Evolutionary conservation across 305 asterid genomes (phyloP), one percentile per base, ranked within the genome.

Genomic region (Euphrasia arctica): DNA sequence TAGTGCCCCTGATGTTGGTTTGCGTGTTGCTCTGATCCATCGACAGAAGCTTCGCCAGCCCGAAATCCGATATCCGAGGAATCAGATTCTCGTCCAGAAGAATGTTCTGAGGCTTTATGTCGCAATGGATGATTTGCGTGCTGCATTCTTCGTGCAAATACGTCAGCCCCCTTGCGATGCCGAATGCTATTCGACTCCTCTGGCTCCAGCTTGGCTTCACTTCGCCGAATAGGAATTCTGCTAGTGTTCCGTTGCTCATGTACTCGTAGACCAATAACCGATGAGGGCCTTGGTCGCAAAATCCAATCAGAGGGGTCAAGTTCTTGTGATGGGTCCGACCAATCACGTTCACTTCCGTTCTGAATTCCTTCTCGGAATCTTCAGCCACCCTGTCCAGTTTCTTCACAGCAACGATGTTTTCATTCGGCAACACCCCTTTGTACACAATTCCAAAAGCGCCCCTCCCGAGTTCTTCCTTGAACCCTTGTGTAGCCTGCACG

Each of bases 141-240:
- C 57, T 51, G 29, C 57, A 51, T 51, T 51, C 57, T 51, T 50
- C 56, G 51, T 45, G 51, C 5, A 45, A 2, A 45, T 51, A 51
- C 6, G 57, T 51, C 18, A 51, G 57, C 22, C 28, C 57, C 57
- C 57, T 15, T 2, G 57, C 31, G 0, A 51, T 29, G 22, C 28
- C 57, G 2, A 14, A 51, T 51, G 57, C 57, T 51, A 51, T 51
- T 14, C 18, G 29, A 9, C 31, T 51, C 57, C 57, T 51, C 28
- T 51, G 57, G 57, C 29, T 51, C 57, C 57, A 51, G 10, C 57
- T 14, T 9, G 57, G 57, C 28, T 51, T 51, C 29, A 51, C 1
- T 2, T 51, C 9, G 10, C 28, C 9, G 28, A 50, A 50, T n/a
- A 50, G 56, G 5, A 50, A 50, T 3, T 18, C 28, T 2, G 56